These are phyloP conservation scores for Exobasidium cylindrosporum DNA, from an alignment of 1,284 basidiomycete species.

Conservation along the genomic window DNA sequence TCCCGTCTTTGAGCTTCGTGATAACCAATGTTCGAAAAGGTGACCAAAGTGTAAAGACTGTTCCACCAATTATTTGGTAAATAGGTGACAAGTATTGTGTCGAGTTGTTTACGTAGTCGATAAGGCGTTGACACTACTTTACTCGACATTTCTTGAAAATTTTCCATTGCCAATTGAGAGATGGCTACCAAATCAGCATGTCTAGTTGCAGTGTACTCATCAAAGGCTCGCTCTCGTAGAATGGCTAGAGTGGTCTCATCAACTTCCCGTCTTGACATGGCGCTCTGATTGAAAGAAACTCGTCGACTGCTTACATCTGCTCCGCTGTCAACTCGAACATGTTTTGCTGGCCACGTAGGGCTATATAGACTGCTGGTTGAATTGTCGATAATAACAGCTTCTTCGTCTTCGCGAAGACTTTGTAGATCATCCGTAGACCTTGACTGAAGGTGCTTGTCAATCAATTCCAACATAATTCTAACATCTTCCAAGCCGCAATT, in stretches of 20 bases:
- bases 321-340: background rate
- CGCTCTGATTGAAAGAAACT: too few species aligned
- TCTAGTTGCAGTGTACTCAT: constrained; percentile 73
- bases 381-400: background rate
- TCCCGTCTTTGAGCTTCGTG: constrained; percentile 9
- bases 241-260: constrained; percentile 59
- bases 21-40: constrained; percentile 61
- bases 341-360: background rate
- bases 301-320: background rate
- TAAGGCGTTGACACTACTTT: constrained; percentile 78
- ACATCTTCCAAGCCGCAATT: constrained; percentile 98
- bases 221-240: constrained; percentile 63
- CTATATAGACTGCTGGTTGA: background rate
- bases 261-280: constrained; percentile 34
- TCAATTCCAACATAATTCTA: constrained; percentile 73
- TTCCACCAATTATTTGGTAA: constrained; percentile 79
- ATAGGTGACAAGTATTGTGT: constrained; percentile 63
- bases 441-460: constrained; percentile 65
- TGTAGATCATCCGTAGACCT: background rate
- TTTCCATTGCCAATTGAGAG: constrained; percentile 83
- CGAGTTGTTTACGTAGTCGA: constrained; percentile 75
- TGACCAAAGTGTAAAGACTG: constrained; percentile 93
- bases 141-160: constrained; percentile 95
- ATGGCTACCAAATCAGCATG: constrained; percentile 87
- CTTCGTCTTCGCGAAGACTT: background rate